These are phyloP conservation scores for Crataegus laevigata DNA, from an alignment of 306 rosid genomes.

Conservation along the genomic window DNA sequence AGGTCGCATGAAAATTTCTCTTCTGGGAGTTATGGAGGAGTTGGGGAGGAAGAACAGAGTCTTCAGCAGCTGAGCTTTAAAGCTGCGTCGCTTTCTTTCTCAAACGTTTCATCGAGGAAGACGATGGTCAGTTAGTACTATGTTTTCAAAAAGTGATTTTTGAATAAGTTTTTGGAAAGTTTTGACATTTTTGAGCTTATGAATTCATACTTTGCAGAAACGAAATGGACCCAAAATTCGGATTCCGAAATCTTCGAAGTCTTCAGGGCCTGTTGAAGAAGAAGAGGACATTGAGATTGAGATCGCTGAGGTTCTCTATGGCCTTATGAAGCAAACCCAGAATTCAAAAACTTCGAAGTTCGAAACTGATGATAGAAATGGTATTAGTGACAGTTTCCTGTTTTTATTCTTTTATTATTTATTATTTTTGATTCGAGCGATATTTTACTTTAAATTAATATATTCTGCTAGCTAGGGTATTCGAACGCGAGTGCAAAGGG, in stretches of 20 bases:
- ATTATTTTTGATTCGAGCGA: not conserved
- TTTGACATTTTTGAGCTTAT: conserved; percentile 10
- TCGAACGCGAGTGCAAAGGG: too few relatives aligned
- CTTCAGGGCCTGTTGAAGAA: conserved; percentile 27
- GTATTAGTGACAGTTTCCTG: not conserved
- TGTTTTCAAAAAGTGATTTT: not conserved
- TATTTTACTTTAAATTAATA: not conserved
- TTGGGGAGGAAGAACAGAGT: conserved; percentile 23
- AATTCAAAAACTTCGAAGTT: conserved; percentile 15
- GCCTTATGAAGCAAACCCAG: conserved; percentile 34
- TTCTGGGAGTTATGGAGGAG: conserved; percentile 31
- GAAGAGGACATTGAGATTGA: conserved; percentile 59
- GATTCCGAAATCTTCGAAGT: conserved; percentile 17
- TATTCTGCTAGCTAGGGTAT: too few relatives aligned
- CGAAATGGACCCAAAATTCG: conserved; percentile 24
- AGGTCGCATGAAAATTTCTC: conserved; percentile 39
- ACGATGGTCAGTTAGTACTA: conserved; percentile 36
- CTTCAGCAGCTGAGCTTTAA: conserved; percentile 7
- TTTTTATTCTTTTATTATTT: too few relatives aligned
- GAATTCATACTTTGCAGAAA: conserved; percentile 29
- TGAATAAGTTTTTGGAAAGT: not conserved
- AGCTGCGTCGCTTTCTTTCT: conserved; percentile 29
- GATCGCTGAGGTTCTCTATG: conserved; percentile 73
- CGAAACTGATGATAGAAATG: conserved; percentile 16
- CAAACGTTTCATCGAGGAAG: conserved; percentile 27